Evolutionary conservation across 371 early-diverging fungal genomes (phyloP).

Genomic region (Entomophthora muscae): DNA sequence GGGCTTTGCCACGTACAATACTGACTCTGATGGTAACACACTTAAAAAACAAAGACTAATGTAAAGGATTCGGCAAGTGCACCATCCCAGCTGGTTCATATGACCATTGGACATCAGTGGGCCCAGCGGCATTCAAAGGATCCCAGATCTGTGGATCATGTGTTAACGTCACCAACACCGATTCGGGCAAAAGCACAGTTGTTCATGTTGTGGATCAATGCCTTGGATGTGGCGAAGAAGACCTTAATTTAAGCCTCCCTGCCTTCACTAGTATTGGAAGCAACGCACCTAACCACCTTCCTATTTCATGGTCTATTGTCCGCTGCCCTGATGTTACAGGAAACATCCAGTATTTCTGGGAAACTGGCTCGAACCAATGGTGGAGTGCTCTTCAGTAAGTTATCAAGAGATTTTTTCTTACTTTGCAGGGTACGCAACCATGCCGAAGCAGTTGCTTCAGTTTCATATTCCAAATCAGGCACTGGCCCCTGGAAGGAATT

Average conservation of each 20-base stretch:
- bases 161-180: constrained; percentile 3
- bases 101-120: not conserved
- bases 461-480: not conserved
- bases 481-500: not conserved
- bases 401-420: not conserved
- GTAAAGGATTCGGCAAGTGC: constrained; percentile 4
- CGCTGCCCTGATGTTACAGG: constrained; percentile 3
- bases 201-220: constrained; percentile 10
- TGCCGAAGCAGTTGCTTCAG: not conserved
- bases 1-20: constrained; percentile 4
- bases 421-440: constrained; percentile 1
- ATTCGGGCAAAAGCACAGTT: not conserved
- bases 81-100: constrained; percentile 1
- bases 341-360: constrained; percentile 1
- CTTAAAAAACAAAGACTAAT: not conserved
- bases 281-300: not conserved
- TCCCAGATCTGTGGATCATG: constrained; percentile 1
- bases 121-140: not conserved
- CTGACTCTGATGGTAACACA: constrained; percentile 5
- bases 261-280: constrained; percentile 2
- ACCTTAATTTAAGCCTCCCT: not conserved
- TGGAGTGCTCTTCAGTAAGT: constrained; percentile 9
- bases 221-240: not conserved
- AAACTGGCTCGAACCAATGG: constrained; percentile 7
- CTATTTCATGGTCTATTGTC: not conserved